phyloP scores from a whole-genome alignment of 495 filamentous ascomycete species.

The Achaetomiella virescens region DNA sequence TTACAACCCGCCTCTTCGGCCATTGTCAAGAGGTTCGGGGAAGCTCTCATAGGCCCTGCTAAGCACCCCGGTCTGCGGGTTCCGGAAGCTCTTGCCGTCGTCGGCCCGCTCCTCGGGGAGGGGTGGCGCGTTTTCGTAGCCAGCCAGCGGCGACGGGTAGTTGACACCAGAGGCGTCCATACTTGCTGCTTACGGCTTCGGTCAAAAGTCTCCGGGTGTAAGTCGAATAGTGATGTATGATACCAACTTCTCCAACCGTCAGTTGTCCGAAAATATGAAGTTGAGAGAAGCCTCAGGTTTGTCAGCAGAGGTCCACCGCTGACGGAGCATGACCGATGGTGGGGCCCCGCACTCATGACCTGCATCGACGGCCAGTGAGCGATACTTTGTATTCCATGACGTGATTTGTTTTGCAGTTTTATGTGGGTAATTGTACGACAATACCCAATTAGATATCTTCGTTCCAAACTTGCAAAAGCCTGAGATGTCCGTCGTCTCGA shows the following conservation, averaged over 20 bases:
- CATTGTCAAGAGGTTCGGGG: slow-evolving; percentile 56
- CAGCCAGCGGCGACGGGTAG: slow-evolving; percentile 62
- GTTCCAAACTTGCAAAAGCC: too few species aligned
- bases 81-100: slow-evolving; percentile 62
- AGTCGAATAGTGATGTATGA: too few species aligned
- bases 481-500: too few species aligned
- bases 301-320: slow-evolving; percentile 6
- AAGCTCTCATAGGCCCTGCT: slow-evolving; percentile 64
- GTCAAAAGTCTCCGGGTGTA: too few species aligned
- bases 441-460: too few species aligned
- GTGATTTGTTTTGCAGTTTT: not conserved
- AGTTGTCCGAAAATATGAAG: not conserved
- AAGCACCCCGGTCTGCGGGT: slow-evolving; percentile 48
- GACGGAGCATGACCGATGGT: not conserved
- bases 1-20: slow-evolving; percentile 52
- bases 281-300: not conserved
- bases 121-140: slow-evolving; percentile 57
- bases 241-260: too few species aligned
- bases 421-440: too few species aligned
- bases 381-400: not conserved
- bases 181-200: not conserved
- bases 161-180: slow-evolving; percentile 25
- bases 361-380: not conserved
- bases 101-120: slow-evolving; percentile 55
- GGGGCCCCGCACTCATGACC: not conserved